A percentile compares a stretch with the other conserved stretches of the same genome.
phyloP scores from a whole-genome alignment of 805 yeast genomes.

The Phaffomyces thermotolerans region DNA sequence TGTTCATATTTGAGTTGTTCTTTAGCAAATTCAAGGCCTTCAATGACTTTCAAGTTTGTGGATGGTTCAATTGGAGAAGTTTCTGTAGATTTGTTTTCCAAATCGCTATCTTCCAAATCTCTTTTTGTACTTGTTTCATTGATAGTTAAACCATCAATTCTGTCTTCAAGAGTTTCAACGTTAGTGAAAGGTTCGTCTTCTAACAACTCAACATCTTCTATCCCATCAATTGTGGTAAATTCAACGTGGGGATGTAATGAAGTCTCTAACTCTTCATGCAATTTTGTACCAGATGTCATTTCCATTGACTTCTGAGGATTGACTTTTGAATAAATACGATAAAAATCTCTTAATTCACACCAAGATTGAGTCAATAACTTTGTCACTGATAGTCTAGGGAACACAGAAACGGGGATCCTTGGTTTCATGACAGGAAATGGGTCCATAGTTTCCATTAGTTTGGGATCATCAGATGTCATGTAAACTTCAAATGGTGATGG shows the following conservation, averaged over 20 bases:
- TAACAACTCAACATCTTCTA: neutral
- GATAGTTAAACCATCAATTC: too few species aligned
- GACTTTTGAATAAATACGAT: constrained; percentile 38
- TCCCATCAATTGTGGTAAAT: neutral
- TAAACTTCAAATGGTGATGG: constrained; percentile 17
- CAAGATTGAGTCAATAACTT: constrained; percentile 49
- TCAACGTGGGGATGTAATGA: constrained; percentile 32
- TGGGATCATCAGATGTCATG: neutral
- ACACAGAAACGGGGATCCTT: constrained; percentile 3
- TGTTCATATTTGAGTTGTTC: too few species aligned
- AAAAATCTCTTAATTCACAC: constrained; percentile 61
- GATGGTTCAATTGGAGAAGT: too few species aligned
- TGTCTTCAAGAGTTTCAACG: too few species aligned
- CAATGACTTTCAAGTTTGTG: too few species aligned
- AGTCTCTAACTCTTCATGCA: constrained; percentile 43
- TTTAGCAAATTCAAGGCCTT: too few species aligned
- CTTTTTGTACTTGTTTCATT: too few species aligned
- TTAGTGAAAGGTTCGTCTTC: too few species aligned
- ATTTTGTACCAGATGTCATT: constrained; percentile 40
- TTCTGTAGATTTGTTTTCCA: too few species aligned
- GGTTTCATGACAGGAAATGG: neutral
- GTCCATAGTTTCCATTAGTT: too few species aligned
- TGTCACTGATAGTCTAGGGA: constrained; percentile 49
- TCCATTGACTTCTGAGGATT: constrained; percentile 24
- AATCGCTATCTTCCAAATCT: too few species aligned